Evolutionary conservation across 306 rosid species (phyloP).

Genomic region (Cucumis hystrix): DNA sequence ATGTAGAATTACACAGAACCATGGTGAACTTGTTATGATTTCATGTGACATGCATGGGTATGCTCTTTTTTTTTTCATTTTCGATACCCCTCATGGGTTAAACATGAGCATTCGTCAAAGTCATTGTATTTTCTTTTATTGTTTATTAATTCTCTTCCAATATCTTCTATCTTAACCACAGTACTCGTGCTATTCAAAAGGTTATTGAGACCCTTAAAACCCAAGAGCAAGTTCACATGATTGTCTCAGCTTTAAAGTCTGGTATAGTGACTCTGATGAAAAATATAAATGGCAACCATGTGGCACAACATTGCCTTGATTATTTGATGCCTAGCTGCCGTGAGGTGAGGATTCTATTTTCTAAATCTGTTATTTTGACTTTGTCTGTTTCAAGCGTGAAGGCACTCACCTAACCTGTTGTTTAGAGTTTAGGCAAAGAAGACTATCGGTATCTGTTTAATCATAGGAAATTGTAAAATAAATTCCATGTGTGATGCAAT

Average conservation of each 20-base stretch:
- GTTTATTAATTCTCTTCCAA: background rate
- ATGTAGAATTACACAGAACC: slow-evolving; percentile 18
- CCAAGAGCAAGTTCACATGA: slow-evolving; percentile 28
- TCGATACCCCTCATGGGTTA: background rate
- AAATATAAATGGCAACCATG: slow-evolving; percentile 43
- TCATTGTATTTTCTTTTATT: background rate
- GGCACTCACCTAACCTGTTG: background rate
- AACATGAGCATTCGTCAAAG: background rate
- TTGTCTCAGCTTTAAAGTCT: slow-evolving; percentile 33
- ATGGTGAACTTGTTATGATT: slow-evolving; percentile 30
- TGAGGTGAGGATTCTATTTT: slow-evolving; percentile 21
- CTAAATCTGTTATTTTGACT: background rate
- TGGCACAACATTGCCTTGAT: slow-evolving; percentile 47
- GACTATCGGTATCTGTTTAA: background rate
- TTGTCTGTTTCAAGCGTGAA: background rate
- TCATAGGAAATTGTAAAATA: background rate
- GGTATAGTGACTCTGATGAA: slow-evolving; percentile 34
- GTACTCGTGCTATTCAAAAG: slow-evolving; percentile 57
- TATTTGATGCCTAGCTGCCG: slow-evolving; percentile 21
- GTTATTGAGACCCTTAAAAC: slow-evolving; percentile 46
- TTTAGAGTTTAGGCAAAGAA: background rate
- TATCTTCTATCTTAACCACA: slow-evolving; percentile 13
- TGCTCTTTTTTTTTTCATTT: slow-evolving; percentile 16
- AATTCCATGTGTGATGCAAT: background rate
- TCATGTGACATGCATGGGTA: slow-evolving; percentile 57